Base-by-base conservation (phyloP, 2,329 filamentous ascomycete genomes). In the Capronia coronata region DNA sequence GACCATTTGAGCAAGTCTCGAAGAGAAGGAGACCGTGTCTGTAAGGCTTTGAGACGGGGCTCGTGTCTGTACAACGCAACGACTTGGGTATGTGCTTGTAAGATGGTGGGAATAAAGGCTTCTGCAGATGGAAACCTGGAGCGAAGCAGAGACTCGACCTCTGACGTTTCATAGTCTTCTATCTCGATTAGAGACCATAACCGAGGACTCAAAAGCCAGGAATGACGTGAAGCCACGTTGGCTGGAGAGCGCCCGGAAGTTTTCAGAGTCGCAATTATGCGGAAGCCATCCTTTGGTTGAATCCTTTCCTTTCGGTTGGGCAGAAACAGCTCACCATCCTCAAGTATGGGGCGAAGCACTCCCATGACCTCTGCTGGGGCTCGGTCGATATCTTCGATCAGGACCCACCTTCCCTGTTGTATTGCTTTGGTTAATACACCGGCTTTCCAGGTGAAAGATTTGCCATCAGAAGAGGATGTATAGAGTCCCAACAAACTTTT, bases 401-500 rank as follows among this genome's bases (percentile, higher is more conserved):
- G 75, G 5, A 98, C 86, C 94, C 93, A 98, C 62, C 91, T 79
- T 13, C 93, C 94, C 72, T 98, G 91, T 63, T 79, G 84, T 2
- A 97, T 89, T 29, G 94, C 94, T 23, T 88, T 94, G 0, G 93
- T 96, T 59, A 99, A 73, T 16, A 97, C 87, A 68, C 93, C 93
- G 2, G 93, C 81, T 52, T 87, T 82, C 93, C 93, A 99, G 43
- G 80, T 79, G 65, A 98, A 98, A 8, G 87, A 90, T 1, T 90
- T 90, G 1, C 89, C 90, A 53, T 84, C 86, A 13, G 85, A 80
- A 50, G 89, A 90, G 18, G 89, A 93, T 1, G 91, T 87, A 68
- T 99, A 97, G 65, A 97, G 81, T 2, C 93, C 93, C 55, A 98
- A 81, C 34, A 99, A 79, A 72, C 94, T 86, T 68, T 98, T 99